These are phyloP conservation scores for Intubia oerlemansii DNA, from an alignment of 2,329 filamentous ascomycete species.

Conservation along the genomic window DNA sequence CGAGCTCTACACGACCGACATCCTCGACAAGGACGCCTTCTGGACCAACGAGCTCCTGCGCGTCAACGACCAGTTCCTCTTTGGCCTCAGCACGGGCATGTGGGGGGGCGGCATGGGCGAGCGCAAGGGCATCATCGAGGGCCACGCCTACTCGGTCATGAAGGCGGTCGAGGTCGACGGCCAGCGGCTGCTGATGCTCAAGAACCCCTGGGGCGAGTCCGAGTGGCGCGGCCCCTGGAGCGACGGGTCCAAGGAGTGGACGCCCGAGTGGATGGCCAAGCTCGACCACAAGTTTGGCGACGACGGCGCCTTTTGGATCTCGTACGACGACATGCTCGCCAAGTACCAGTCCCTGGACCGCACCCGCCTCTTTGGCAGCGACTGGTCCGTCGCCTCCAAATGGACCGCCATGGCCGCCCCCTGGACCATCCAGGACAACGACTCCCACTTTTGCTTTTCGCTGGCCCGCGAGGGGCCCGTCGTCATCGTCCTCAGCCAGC, in stretches of 20 bases:
- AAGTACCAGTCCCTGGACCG: conserved; percentile 37
- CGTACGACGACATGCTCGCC: conserved; percentile 34
- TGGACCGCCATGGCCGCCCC: conserved; percentile 23
- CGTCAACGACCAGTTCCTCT: conserved; percentile 59
- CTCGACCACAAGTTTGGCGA: conserved; percentile 56
- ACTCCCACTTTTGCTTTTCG: conserved; percentile 31
- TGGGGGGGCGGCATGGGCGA: conserved; percentile 23
- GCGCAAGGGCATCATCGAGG: conserved; percentile 33
- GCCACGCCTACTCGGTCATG: conserved; percentile 40
- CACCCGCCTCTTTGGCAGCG: conserved; percentile 33
- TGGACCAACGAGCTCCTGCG: conserved; percentile 61
- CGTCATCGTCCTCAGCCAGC: conserved; percentile 33
- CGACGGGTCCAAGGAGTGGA: conserved; percentile 73
- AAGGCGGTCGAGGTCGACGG: conserved; percentile 29
- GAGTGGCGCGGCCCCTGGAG: conserved; percentile 68
- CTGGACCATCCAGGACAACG: conserved; percentile 33
- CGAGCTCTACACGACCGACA: conserved; percentile 42
- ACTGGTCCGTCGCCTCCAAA: conserved; percentile 28
- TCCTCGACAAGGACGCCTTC: conserved; percentile 55
- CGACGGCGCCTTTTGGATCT: conserved; percentile 46
- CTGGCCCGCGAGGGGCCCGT: conserved; percentile 26
- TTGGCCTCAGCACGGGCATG: conserved; percentile 34
- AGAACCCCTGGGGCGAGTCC: conserved; percentile 59
- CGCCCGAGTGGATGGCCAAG: conserved; percentile 52
- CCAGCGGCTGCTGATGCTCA: conserved; percentile 38